Evolutionary conservation across 1,284 basidiomycete species (phyloP).

Genomic region (Ustilago curta): DNA sequence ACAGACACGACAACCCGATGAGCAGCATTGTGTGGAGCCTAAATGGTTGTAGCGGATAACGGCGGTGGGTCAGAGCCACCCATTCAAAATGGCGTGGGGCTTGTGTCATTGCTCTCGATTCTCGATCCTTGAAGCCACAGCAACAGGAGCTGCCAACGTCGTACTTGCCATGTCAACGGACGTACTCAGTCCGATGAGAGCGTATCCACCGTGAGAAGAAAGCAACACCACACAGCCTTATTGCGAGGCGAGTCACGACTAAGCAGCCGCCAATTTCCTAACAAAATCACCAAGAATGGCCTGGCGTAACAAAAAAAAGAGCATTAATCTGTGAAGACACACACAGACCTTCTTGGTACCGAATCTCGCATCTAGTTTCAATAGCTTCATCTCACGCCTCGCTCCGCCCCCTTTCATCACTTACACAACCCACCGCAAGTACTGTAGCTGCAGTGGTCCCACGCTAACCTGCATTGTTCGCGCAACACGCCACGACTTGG

Average conservation of each 20-base stretch:
- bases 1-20: conserved; percentile 2
- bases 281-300: too few relatives aligned
- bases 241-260: too few relatives aligned
- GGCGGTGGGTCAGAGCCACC: background rate
- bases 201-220: too few relatives aligned
- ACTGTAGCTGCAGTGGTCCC: background rate
- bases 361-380: too few relatives aligned
- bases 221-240: too few relatives aligned
- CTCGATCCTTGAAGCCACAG: background rate
- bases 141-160: too few relatives aligned
- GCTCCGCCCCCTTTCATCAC: background rate
- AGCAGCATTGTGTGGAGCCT: background rate
- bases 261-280: too few relatives aligned
- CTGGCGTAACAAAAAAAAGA: too few relatives aligned
- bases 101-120: background rate
- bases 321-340: too few relatives aligned
- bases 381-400: background rate
- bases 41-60: background rate
- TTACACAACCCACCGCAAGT: background rate
- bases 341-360: too few relatives aligned
- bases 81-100: background rate
- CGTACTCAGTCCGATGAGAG: too few relatives aligned
- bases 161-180: too few relatives aligned
- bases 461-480: background rate
- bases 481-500: background rate